Evolutionary conservation across 495 filamentous ascomycete genomes (phyloP), one percentile per base, ranked within the genome.

Genomic region (Talaromyces stipitatus): DNA sequence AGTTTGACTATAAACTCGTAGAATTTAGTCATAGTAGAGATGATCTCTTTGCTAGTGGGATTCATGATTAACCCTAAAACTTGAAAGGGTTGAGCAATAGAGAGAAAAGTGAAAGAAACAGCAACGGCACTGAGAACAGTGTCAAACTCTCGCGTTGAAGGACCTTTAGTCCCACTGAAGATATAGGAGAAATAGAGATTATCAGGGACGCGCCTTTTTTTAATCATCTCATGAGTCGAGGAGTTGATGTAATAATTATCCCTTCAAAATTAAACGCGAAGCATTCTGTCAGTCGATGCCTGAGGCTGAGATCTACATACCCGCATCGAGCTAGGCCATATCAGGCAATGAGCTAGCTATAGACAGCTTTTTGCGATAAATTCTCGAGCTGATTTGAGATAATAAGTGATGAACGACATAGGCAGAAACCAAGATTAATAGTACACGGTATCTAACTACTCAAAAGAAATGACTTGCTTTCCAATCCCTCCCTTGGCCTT

Each of bases 391-490:
- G 11, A n/a, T 36, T 4, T 0, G 12, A 4, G 14, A 36, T n/a
- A 36, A 36, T n/a, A n/a, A n/a, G n/a, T n/a, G n/a, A n/a, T n/a
- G n/a, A n/a, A n/a, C n/a, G n/a, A n/a, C n/a, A n/a, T n/a, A n/a
- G n/a, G n/a, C n/a, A n/a, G n/a, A n/a, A n/a, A n/a, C n/a, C n/a
- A n/a, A n/a, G n/a, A n/a, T n/a, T n/a, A n/a, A n/a, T n/a, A n/a
- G n/a, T n/a, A n/a, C n/a, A n/a, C n/a, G n/a, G n/a, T n/a, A n/a
- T n/a, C n/a, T n/a, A n/a, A 1, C 4, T 51, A 55, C 7, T 43
- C 36, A 55, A 55, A 55, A 20, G 54, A 55, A 11, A 55, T 55
- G 10, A 55, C 24, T 14, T 18, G 11, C 33, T 55, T 55, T 29
- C 54, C 54, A 5, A 45, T 55, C 7, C 52, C 52, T 9, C 52